Evolutionary conservation across 495 filamentous ascomycete species (phyloP).

Genomic region (Xylaria intraflava): DNA sequence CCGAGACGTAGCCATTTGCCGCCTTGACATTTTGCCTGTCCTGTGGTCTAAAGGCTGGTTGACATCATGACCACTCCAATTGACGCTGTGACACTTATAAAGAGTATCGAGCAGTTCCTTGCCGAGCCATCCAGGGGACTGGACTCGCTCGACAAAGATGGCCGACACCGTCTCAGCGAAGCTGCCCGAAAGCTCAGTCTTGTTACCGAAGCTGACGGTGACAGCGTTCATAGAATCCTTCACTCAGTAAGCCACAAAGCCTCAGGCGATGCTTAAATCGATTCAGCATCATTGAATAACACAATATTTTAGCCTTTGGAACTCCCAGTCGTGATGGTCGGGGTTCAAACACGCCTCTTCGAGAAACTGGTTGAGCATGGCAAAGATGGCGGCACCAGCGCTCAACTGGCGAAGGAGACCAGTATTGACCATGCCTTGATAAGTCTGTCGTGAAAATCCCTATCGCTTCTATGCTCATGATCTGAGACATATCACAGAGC

Average conservation of each 20-base stretch:
- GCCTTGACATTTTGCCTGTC: too few species aligned
- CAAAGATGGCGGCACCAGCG: constrained; percentile 12
- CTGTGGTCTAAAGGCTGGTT: too few species aligned
- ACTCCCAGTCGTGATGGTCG: constrained; percentile 23
- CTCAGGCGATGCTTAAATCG: background rate
- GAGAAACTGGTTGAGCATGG: constrained; percentile 18
- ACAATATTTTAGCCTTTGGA: constrained; percentile 7
- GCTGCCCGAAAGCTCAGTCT: constrained; percentile 1
- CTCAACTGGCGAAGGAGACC: constrained; percentile 23
- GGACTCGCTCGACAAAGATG: too few species aligned
- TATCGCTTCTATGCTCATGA: too few species aligned
- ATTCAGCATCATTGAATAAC: background rate
- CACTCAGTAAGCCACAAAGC: background rate
- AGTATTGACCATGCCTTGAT: constrained; percentile 26
- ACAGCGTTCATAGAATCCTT: constrained; percentile 4
- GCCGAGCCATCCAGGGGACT: too few species aligned
- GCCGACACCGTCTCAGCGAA: too few species aligned
- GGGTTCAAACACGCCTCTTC: constrained; percentile 33
- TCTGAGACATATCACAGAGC: constrained; percentile 18
- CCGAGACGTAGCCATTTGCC: too few species aligned
- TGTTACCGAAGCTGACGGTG: constrained; percentile 1
- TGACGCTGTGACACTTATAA: too few species aligned
- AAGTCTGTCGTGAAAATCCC: too few species aligned
- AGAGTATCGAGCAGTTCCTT: too few species aligned
- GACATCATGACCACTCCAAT: too few species aligned